Conservation (phyloP, 2,329 filamentous ascomycete genomes). For the Colletotrichum tanaceti region DNA sequence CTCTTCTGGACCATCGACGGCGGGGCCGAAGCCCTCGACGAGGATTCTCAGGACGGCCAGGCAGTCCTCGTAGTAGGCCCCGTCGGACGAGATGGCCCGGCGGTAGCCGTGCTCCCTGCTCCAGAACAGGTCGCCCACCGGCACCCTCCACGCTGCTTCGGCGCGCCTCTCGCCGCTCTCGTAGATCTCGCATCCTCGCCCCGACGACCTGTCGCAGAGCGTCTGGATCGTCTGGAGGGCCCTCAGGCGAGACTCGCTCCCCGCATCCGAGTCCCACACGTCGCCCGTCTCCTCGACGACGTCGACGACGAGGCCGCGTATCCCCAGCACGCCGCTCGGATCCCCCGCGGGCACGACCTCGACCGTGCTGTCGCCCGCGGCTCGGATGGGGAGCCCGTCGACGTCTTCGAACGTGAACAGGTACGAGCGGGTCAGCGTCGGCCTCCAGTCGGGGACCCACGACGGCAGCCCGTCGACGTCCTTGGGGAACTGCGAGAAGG, state of each 20-base stretch:
- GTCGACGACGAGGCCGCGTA: conserved; percentile 33
- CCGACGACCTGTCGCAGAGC: conserved; percentile 15
- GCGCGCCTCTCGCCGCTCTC: not conserved
- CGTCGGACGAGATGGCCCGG: conserved; percentile 1
- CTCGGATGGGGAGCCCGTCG: conserved; percentile 6
- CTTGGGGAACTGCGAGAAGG: conserved; percentile 33
- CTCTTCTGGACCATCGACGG: not conserved
- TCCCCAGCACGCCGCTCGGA: conserved; percentile 21
- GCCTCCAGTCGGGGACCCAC: conserved; percentile 54
- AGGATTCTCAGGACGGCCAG: not conserved
- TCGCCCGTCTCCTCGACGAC: conserved; percentile 30
- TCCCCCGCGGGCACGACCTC: conserved; percentile 6
- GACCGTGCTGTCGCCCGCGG: conserved; percentile 19
- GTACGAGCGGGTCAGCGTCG: conserved; percentile 21
- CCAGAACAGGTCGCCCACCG: conserved; percentile 28
- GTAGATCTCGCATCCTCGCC: conserved; percentile 18
- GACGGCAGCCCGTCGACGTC: conserved; percentile 45
- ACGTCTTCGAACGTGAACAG: conserved; percentile 13
- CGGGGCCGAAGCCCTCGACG: conserved; percentile 1
- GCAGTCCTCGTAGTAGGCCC: conserved; percentile 24
- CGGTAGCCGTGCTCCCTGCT: not conserved
- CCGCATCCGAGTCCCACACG: conserved; percentile 22
- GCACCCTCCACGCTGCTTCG: conserved; percentile 38
- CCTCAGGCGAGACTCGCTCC: not conserved
- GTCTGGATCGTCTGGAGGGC: conserved; percentile 12